Conservation (phyloP, 805 yeast species). For the Lipomyces japonicus region DNA sequence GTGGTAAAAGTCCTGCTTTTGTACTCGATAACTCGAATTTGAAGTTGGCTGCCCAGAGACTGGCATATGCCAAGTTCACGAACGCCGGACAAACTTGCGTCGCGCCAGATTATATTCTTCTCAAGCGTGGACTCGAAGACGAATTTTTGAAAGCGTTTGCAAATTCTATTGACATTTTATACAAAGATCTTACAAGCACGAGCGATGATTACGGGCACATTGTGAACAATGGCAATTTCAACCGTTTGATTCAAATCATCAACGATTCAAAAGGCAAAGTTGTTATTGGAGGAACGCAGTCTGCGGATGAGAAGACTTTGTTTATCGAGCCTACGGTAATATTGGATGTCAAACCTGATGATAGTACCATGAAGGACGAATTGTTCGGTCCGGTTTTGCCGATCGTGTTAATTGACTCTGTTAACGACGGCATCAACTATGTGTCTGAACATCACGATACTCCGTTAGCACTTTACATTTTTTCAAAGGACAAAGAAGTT, state of each 20-base stretch:
- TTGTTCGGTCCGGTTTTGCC: constrained; percentile 86
- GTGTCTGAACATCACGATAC: constrained; percentile 51
- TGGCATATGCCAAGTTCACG: constrained; percentile 71
- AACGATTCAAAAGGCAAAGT: constrained; percentile 32
- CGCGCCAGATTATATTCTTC: constrained; percentile 69
- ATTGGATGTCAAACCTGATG: constrained; percentile 59
- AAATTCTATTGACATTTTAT: constrained; percentile 46
- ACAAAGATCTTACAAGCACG: constrained; percentile 40
- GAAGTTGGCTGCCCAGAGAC: constrained; percentile 51
- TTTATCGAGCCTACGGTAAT: constrained; percentile 72
- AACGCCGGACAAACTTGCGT: constrained; percentile 92
- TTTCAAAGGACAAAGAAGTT: constrained; percentile 47
- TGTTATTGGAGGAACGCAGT: constrained; percentile 32
- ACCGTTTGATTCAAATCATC: constrained; percentile 46
- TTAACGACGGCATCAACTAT: constrained; percentile 45
- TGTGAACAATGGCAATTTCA: constrained; percentile 52
- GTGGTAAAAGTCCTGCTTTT: constrained; percentile 88
- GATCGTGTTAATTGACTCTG: constrained; percentile 50
- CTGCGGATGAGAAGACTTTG: constrained; percentile 39
- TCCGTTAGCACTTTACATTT: constrained; percentile 78
- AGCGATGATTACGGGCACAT: constrained; percentile 55
- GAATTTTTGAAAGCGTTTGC: constrained; percentile 47
- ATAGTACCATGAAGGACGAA: constrained; percentile 70
- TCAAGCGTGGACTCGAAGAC: constrained; percentile 43
- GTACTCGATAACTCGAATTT: constrained; percentile 51